A percentile compares a stretch with the other conserved stretches of the same genome.
Evolutionary conservation across 2,329 filamentous ascomycete species (phyloP).

Genomic region (Colletotrichum sp.): DNA sequence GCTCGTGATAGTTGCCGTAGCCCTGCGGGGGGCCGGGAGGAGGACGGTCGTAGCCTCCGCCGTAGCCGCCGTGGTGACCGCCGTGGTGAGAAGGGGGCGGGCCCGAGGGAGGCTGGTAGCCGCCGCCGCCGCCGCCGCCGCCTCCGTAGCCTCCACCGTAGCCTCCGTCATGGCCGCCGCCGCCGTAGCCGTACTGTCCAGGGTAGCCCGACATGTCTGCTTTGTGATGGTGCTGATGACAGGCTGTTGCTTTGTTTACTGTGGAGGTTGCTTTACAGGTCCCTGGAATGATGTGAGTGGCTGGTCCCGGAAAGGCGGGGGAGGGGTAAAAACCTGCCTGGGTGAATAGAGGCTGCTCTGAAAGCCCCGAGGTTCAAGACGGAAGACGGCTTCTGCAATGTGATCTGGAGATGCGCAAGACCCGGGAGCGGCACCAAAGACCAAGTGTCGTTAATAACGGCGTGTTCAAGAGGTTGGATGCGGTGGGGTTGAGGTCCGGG

Average conservation of each 20-base stretch:
- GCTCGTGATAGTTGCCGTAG: constrained; percentile 29
- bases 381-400: not conserved
- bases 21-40: constrained; percentile 25
- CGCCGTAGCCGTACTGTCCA: constrained; percentile 44
- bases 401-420: not conserved
- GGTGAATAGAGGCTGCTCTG: not conserved
- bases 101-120: constrained; percentile 32
- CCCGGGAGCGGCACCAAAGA: not conserved
- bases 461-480: not conserved
- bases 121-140: constrained; percentile 28
- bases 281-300: constrained; percentile 7
- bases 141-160: constrained; percentile 28
- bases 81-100: constrained; percentile 23
- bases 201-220: constrained; percentile 37
- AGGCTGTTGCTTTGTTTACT: not conserved
- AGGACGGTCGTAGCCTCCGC: constrained; percentile 17
- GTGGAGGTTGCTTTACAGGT: not conserved
- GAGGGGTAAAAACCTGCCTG: constrained; percentile 1
- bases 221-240: not conserved
- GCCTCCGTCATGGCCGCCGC: constrained; percentile 33
- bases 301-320: constrained; percentile 6
- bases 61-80: constrained; percentile 21
- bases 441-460: constrained; percentile 5
- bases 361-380: not conserved
- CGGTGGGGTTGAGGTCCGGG: constrained; percentile 2